phyloP scores from a whole-genome alignment of 768 basidiomycete species.

The Psilocybe sp. region DNA sequence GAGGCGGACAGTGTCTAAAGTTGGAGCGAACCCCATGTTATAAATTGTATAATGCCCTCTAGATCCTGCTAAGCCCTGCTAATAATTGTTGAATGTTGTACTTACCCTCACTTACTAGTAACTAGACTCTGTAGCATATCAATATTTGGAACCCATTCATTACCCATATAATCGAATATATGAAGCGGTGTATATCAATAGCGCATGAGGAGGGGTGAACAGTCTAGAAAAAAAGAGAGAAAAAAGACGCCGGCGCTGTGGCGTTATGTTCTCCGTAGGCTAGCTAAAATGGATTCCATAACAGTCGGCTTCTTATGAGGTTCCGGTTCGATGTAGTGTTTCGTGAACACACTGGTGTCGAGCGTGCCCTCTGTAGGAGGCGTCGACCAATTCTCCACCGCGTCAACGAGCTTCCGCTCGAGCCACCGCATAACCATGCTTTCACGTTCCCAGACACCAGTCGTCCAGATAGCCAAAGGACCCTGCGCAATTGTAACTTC shows the following conservation, averaged over 20 bases:
- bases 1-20: slow-evolving; percentile 1
- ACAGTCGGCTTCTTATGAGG: slow-evolving; percentile 1
- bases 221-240: too few species aligned
- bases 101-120: too few species aligned
- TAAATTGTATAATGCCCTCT: background rate
- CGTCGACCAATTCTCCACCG: slow-evolving; percentile 40
- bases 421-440: slow-evolving; percentile 57
- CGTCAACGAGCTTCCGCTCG: slow-evolving; percentile 49
- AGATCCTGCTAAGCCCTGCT: too few species aligned
- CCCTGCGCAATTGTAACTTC: slow-evolving; percentile 25
- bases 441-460: slow-evolving; percentile 67
- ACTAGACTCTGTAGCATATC: too few species aligned
- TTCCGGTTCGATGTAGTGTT: slow-evolving; percentile 14
- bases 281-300: background rate
- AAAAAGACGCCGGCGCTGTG: too few species aligned
- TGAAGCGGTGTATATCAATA: too few species aligned
- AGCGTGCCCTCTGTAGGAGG: slow-evolving; percentile 17
- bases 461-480: slow-evolving; percentile 70
- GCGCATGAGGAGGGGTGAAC: too few species aligned
- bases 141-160: too few species aligned
- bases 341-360: slow-evolving; percentile 29
- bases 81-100: too few species aligned
- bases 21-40: slow-evolving; percentile 7
- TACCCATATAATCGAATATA: too few species aligned
- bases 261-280: too few species aligned